These are phyloP conservation scores for Hordeum pubiflorum DNA, from an alignment of 202 grass and related monocot genomes.

Conservation along the genomic window DNA sequence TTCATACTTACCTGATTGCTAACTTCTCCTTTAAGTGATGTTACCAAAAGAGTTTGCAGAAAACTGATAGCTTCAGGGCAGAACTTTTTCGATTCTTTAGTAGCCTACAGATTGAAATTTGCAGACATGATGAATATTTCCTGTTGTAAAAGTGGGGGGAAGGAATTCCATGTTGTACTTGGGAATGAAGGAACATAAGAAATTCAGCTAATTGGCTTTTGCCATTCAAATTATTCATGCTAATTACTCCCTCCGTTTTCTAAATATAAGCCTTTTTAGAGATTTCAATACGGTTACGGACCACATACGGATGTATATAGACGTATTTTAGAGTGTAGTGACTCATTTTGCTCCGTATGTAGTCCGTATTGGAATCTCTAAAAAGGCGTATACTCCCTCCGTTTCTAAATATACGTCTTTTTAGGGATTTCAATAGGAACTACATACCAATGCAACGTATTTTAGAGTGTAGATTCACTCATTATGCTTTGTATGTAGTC, in stretches of 20 bases:
- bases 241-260: not conserved
- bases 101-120: constrained; percentile 45
- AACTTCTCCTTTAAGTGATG: constrained; percentile 47
- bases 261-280: no score
- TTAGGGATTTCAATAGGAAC: no score
- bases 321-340: no score
- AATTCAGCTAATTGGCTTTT: not conserved
- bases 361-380: no score
- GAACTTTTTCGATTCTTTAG: constrained; percentile 88
- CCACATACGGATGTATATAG: no score
- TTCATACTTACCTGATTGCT: constrained; percentile 42
- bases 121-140: not conserved
- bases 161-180: not conserved
- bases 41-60: constrained; percentile 69
- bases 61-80: constrained; percentile 78
- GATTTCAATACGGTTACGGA: no score
- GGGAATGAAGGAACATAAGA: not conserved
- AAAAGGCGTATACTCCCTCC: no score
- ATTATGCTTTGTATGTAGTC: no score
- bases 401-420: no score
- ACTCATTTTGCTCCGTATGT: no score
- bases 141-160: not conserved
- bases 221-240: not conserved
- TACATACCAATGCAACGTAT: no score
- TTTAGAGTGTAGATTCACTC: no score